Evolutionary conservation across 176 grass and related monocot genomes (phyloP), one percentile per base, ranked within the genome.

Genomic region (Eleusine coracana): DNA sequence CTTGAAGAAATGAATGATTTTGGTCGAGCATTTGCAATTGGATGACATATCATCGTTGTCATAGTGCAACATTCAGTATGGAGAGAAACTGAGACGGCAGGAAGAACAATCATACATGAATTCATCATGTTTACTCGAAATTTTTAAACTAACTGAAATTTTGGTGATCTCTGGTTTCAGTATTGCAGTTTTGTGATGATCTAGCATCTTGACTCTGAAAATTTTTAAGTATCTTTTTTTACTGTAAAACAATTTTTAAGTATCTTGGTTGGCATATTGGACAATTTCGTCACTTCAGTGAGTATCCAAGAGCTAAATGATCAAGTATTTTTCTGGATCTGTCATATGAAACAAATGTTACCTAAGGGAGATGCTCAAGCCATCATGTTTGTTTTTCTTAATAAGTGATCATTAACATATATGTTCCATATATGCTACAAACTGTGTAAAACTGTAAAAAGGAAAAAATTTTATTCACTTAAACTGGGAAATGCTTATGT

Each of bases 381-480:
- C 10, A 61, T 60, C 10, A 51, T 6, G 50, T 18, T 51, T 67
- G n/a, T n/a, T 67, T 10, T 67, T 38, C 34, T 41, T 46, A 41
- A 8, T 46, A 48, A 51, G 6, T 31, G 31, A 41, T 59, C 38
- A 40, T 60, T 44, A 60, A 34, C 66, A 71, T n/a, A 11, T 5
- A 18, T 28, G 27, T 41, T 40, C 42, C 20, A 40, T 27, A 27
- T 17, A 54, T 69, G 17, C 49, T 3, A 20, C 20, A 80, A 80
- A 50, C 5, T 80, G 28, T 49, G 44, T 70, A 44, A 20, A 45
- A 28, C 16, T 34, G 18, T 71, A 71, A 2, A 6, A 9, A 60
- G n/a, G n/a, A 14, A 14, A 81, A 20, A 31, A 23, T 71, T 81
- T 61, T 44, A 41, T 25, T 77, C 37, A 62, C 49, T 27, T 62